Evolutionary conservation across 2,329 filamentous ascomycete species (phyloP).

Genomic region (Fusarium domesticum): DNA sequence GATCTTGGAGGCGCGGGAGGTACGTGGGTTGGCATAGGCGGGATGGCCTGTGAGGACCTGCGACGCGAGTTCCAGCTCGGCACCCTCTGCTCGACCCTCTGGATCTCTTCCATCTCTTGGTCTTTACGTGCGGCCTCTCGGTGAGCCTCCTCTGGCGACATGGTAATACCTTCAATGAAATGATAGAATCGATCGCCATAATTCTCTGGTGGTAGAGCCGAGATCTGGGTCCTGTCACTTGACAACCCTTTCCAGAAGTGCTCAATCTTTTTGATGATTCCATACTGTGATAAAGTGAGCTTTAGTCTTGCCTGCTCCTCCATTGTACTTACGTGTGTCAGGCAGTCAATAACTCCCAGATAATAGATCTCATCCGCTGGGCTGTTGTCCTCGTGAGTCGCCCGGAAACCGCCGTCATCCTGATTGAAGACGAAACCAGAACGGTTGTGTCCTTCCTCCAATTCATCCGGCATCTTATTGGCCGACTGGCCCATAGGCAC

Average conservation of each 20-base stretch:
- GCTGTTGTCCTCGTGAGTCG: conserved; percentile 84
- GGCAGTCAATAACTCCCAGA: conserved; percentile 94
- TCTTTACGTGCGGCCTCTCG: conserved; percentile 61
- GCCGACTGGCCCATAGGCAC: conserved; percentile 84
- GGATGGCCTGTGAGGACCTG: conserved; percentile 35
- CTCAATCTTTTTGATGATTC: conserved; percentile 89
- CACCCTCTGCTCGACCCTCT: conserved; percentile 35
- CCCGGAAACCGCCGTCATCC: conserved; percentile 89
- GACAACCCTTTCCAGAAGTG: conserved; percentile 96
- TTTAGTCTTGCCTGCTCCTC: background rate
- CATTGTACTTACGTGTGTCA: conserved; percentile 76
- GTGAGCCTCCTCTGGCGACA: conserved; percentile 79
- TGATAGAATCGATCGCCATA: conserved; percentile 93
- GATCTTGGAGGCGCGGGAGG: conserved; percentile 41
- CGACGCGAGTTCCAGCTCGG: conserved; percentile 39
- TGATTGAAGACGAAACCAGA: conserved; percentile 80
- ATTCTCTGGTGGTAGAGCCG: conserved; percentile 81
- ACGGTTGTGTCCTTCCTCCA: conserved; percentile 70
- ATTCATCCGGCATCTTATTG: conserved; percentile 85
- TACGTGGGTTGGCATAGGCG: conserved; percentile 46
- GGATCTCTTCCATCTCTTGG: conserved; percentile 50
- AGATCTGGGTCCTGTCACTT: conserved; percentile 81
- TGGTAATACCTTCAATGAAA: conserved; percentile 88
- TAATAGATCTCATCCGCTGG: conserved; percentile 95
- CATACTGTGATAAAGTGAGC: conserved; percentile 63